phyloP scores from a whole-genome alignment of 106 monocot species.

The Dendrobium catenatum region DNA sequence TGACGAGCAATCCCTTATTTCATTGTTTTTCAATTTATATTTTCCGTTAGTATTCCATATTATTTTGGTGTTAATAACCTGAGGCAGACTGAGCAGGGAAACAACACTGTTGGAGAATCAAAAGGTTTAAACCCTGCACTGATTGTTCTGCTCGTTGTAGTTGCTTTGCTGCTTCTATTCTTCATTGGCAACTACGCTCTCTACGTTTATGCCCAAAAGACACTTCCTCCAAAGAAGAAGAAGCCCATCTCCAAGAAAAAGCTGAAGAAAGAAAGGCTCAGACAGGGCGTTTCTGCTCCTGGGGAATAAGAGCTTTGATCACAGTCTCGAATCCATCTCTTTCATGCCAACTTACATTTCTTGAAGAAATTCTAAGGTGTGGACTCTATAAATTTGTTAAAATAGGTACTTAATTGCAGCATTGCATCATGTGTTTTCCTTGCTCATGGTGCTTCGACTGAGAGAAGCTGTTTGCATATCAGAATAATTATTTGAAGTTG shows the following conservation, averaged over 20 bases:
- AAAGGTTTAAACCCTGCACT: conserved; percentile 23
- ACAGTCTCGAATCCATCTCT: background rate
- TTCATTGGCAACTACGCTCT: conserved; percentile 22
- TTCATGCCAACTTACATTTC: background rate
- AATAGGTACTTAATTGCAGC: too few relatives aligned
- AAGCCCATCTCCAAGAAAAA: conserved; percentile 29
- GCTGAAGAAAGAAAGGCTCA: conserved; percentile 23
- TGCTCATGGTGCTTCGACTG: too few relatives aligned
- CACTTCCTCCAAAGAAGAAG: conserved; percentile 24
- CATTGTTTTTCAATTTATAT: too few relatives aligned
- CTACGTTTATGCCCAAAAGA: conserved; percentile 22
- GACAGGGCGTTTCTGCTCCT: conserved; percentile 25
- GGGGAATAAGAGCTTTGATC: conserved; percentile 9
- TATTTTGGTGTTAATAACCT: too few relatives aligned
- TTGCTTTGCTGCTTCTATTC: conserved; percentile 16
- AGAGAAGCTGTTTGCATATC: too few relatives aligned
- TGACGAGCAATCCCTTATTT: too few relatives aligned
- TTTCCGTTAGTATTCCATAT: too few relatives aligned
- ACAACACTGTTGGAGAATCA: background rate
- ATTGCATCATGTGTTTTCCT: too few relatives aligned
- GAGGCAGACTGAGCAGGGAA: conserved; percentile 12
- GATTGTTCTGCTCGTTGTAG: conserved; percentile 17
- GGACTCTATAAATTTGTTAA: background rate
- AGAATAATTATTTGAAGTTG: too few relatives aligned
- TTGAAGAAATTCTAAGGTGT: background rate